A percentile compares a stretch with the other conserved stretches of the same genome.
phyloP scores from a whole-genome alignment of 2,329 filamentous ascomycete genomes.

The Aspergillus costaricaensis region DNA sequence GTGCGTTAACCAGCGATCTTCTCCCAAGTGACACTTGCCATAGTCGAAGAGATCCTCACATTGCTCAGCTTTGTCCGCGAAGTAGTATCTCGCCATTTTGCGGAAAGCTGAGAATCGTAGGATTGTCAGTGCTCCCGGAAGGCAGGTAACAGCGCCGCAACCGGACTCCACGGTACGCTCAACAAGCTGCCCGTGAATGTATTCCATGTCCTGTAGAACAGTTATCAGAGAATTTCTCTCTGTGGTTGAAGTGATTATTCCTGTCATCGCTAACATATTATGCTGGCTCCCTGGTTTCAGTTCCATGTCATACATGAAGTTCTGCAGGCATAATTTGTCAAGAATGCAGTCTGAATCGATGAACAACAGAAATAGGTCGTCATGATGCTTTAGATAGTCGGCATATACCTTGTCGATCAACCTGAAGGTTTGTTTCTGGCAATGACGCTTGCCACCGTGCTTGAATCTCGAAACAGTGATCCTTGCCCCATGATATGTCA shows the following conservation, averaged over 20 bases:
- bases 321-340: slow-evolving; percentile 87
- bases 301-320: slow-evolving; percentile 99
- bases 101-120: slow-evolving; percentile 94
- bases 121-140: slow-evolving; percentile 94
- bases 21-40: slow-evolving; percentile 90
- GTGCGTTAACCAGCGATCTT: slow-evolving; percentile 96
- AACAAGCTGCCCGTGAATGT: slow-evolving; percentile 94
- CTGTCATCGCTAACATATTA: slow-evolving; percentile 97
- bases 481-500: slow-evolving; percentile 76
- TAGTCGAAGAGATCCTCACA: slow-evolving; percentile 97
- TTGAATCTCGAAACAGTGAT: slow-evolving; percentile 90
- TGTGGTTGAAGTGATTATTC: slow-evolving; percentile 93
- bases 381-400: slow-evolving; percentile 80
- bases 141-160: slow-evolving; percentile 89
- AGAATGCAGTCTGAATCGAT: slow-evolving; percentile 97
- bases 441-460: slow-evolving; percentile 90
- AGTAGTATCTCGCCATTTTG: slow-evolving; percentile 97
- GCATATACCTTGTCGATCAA: slow-evolving; percentile 92
- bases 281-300: slow-evolving; percentile 87
- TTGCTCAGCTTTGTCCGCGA: slow-evolving; percentile 93
- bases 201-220: slow-evolving; percentile 95
- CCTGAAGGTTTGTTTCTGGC: slow-evolving; percentile 89
- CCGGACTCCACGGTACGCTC: slow-evolving; percentile 94
- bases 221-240: slow-evolving; percentile 87
- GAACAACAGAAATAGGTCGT: slow-evolving; percentile 93